phyloP scores from a whole-genome alignment of 1,284 basidiomycete genomes.

The Apiotrichum siamense region DNA sequence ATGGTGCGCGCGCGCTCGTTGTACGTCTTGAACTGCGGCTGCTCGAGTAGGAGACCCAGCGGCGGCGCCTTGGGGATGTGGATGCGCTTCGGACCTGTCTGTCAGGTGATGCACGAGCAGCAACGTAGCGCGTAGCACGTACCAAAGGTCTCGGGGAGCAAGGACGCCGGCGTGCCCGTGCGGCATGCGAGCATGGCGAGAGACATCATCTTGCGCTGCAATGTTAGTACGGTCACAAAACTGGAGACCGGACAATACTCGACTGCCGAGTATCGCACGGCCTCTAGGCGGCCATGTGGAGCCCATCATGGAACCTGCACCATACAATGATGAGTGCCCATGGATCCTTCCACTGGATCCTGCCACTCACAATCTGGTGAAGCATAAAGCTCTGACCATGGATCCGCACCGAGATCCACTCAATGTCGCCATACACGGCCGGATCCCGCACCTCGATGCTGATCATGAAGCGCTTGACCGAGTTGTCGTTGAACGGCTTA shows the following conservation, averaged over 20 bases:
- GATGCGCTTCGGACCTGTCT: constrained; percentile 60
- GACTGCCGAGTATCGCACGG: too few relatives aligned
- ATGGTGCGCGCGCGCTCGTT: constrained; percentile 51
- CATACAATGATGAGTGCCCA: too few relatives aligned
- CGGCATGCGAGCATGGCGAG: constrained; percentile 71
- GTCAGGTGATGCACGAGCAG: neutral
- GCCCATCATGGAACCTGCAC: too few relatives aligned
- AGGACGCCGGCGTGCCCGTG: constrained; percentile 63
- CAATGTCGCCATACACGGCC: constrained; percentile 77
- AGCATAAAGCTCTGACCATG: constrained; percentile 99
- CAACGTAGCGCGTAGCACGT: neutral
- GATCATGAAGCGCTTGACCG: constrained; percentile 78
- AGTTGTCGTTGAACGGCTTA: constrained; percentile 73
- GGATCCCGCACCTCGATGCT: constrained; percentile 73
- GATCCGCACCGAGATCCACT: constrained; percentile 91
- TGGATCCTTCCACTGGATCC: too few relatives aligned
- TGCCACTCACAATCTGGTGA: constrained; percentile 63
- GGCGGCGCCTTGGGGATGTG: constrained; percentile 95
- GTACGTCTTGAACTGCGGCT: constrained; percentile 64
- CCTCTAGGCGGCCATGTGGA: too few relatives aligned
- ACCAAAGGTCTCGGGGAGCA: constrained; percentile 57
- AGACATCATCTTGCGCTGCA: constrained; percentile 94
- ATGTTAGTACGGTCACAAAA: neutral
- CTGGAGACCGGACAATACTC: too few relatives aligned
- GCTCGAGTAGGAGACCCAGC: constrained; percentile 87